phyloP scores from a whole-genome alignment of 768 basidiomycete genomes.

The Kwoniella sp. region DNA sequence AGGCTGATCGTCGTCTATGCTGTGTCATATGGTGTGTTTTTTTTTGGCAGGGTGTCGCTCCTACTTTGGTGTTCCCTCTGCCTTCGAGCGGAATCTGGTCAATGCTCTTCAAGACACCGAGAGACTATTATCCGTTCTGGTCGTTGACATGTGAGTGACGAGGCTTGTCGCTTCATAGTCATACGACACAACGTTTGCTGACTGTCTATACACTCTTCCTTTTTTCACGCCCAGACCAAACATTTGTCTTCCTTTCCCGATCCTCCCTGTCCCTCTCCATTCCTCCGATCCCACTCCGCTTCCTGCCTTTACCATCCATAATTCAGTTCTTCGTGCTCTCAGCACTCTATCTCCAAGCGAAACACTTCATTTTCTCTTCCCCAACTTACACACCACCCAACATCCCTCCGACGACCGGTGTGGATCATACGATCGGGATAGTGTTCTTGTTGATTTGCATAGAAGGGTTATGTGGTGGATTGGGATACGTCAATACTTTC shows the following conservation, averaged over 20 bases:
- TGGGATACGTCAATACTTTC: conserved; percentile 64
- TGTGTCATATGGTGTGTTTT: too few relatives aligned
- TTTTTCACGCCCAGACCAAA: conserved; percentile 54
- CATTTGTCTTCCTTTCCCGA: conserved; percentile 88
- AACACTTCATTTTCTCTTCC: conserved; percentile 59
- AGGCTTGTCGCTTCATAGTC: not conserved
- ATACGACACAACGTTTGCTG: not conserved
- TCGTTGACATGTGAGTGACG: conserved; percentile 36
- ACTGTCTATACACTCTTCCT: not conserved
- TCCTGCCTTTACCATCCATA: conserved; percentile 75
- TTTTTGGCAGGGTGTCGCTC: conserved; percentile 83
- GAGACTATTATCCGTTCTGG: conserved; percentile 96
- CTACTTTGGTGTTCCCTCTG: conserved; percentile 84
- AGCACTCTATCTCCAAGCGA: conserved; percentile 46
- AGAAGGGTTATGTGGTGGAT: conserved; percentile 90
- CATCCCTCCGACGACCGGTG: conserved; percentile 50
- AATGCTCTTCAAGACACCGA: conserved; percentile 75
- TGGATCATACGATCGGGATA: conserved; percentile 61
- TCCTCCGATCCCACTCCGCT: conserved; percentile 69
- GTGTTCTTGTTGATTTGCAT: conserved; percentile 78
- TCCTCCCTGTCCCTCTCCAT: conserved; percentile 84
- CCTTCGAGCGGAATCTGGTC: conserved; percentile 69
- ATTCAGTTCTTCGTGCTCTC: conserved; percentile 69
- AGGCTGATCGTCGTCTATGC: not conserved
- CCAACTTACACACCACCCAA: conserved; percentile 65